Base-by-base conservation (phyloP, 768 basidiomycete genomes). In the Tylopilus plumbeoviolaceoides region DNA sequence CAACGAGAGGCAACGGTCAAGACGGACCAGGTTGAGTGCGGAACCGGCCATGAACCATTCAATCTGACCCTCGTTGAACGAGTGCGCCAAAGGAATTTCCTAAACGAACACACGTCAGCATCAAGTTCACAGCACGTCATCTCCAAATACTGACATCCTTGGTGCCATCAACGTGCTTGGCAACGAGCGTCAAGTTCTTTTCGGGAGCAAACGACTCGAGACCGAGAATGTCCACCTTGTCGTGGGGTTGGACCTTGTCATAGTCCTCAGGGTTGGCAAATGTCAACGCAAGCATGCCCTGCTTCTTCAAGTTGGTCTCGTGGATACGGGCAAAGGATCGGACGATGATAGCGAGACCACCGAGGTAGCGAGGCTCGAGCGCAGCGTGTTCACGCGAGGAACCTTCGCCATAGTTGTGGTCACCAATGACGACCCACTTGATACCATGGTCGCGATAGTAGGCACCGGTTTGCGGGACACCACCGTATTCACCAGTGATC, bases 21-120 rank as follows among this genome's bases (percentile, higher is more conserved):
- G 3, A 77, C 81, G 36, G 60, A 91, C 87, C 73, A 93, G 66
- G 80, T 95, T 94, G 48, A 95, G 83, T 17, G 92, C 91, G 59
- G 89, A 92, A 39, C 95, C 95, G 63, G 93, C 93, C 80, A 94
- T 95, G 85, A 97, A 98, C 95, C 95, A 97, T 62, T 82, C 91
- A 66, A 97, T 95, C 74, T 97, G 95, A 44, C 92, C 92, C 72
- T 92, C 87, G 68, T 98, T 98, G 80, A 97, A 98, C 12, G 91
- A 89, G 73, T 97, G 93, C 23, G 91, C 89, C 55, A 94, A 84
- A 20, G 79, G 44, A 59, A 95, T 78, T 65, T 89, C 80, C 78
- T 85, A 56, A 21, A 56, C n/a, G 31, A 33, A 35, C 60, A 49
- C 7, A 28, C 11, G 39, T 68, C 51, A 71, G 44, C 14, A 46